These are phyloP conservation scores for Quercus bicolor DNA, from an alignment of 306 rosid genomes.

Conservation along the genomic window DNA sequence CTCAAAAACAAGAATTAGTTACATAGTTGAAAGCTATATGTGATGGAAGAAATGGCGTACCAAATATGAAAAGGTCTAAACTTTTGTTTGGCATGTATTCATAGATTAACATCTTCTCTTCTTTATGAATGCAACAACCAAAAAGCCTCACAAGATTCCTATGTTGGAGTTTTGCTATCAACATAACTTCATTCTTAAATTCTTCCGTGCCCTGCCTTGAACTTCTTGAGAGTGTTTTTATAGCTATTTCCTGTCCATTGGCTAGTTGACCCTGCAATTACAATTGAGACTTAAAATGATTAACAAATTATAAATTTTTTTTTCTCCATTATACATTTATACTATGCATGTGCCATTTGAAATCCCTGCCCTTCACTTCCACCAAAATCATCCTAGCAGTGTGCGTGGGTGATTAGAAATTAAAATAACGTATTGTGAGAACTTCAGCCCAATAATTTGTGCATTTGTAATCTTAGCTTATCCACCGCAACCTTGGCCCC, in stretches of 20 bases:
- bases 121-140: conserved; percentile 32
- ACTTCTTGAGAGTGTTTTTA: conserved; percentile 33
- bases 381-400: too few species aligned
- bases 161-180: conserved; percentile 42
- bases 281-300: not conserved
- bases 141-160: conserved; percentile 38
- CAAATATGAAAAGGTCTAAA: conserved; percentile 33
- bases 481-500: too few species aligned
- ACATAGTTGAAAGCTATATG: not conserved
- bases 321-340: too few species aligned
- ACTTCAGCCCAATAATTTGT: not conserved
- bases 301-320: too few species aligned
- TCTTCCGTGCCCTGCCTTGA: conserved; percentile 37
- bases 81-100: conserved; percentile 47
- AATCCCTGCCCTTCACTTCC: too few species aligned
- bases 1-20: not conserved
- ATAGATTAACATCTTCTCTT: conserved; percentile 37
- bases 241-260: conserved; percentile 31
- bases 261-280: conserved; percentile 28
- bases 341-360: too few species aligned
- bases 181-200: conserved; percentile 28
- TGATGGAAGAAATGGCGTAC: conserved; percentile 11
- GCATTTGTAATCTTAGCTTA: conserved; percentile 1
- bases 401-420: too few species aligned
- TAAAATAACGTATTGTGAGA: too few species aligned